phyloP scores from a whole-genome alignment of 2,329 filamentous ascomycete genomes.

The Sclerotinia minor region DNA sequence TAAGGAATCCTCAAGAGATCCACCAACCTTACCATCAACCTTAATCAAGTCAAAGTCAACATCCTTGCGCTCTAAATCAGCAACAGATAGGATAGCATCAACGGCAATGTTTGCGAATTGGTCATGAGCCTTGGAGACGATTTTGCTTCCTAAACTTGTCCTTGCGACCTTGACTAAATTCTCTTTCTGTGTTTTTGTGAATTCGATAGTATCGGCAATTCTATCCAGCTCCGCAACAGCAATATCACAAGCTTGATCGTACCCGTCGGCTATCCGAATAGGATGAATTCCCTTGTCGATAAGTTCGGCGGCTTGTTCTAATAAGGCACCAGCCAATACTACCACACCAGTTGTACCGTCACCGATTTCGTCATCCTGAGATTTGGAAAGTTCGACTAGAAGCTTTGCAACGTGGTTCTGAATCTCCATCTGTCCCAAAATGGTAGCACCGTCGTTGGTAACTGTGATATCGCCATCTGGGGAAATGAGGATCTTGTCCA shows the following conservation, averaged over 20 bases:
- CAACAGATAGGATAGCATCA: conserved; percentile 93
- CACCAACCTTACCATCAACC: conserved; percentile 97
- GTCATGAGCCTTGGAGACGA: conserved; percentile 97
- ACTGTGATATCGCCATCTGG: conserved; percentile 98
- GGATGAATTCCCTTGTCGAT: conserved; percentile 99
- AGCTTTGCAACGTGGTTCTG: conserved; percentile 98
- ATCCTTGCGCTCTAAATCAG: conserved; percentile 92
- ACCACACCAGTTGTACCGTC: conserved; percentile 98
- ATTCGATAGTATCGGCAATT: conserved; percentile 89
- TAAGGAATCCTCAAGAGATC: conserved; percentile 86
- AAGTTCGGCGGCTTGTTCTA: conserved; percentile 95
- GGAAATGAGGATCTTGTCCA: conserved; percentile 99
- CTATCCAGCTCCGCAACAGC: conserved; percentile 88
- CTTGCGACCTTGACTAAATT: conserved; percentile 94
- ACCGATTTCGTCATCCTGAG: conserved; percentile 97
- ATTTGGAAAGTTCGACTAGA: conserved; percentile 94
- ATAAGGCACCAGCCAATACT: conserved; percentile 86
- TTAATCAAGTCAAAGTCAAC: conserved; percentile 99
- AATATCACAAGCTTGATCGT: conserved; percentile 96
- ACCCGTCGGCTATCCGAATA: conserved; percentile 96
- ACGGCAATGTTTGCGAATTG: conserved; percentile 97
- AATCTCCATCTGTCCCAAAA: conserved; percentile 97
- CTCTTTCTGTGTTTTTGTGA: conserved; percentile 73
- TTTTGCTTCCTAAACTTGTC: conserved; percentile 96
- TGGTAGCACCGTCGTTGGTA: conserved; percentile 98